Evolutionary conservation across 169 alveolate genomes (phyloP).

Genomic region (Cryptosporidium sp.): DNA sequence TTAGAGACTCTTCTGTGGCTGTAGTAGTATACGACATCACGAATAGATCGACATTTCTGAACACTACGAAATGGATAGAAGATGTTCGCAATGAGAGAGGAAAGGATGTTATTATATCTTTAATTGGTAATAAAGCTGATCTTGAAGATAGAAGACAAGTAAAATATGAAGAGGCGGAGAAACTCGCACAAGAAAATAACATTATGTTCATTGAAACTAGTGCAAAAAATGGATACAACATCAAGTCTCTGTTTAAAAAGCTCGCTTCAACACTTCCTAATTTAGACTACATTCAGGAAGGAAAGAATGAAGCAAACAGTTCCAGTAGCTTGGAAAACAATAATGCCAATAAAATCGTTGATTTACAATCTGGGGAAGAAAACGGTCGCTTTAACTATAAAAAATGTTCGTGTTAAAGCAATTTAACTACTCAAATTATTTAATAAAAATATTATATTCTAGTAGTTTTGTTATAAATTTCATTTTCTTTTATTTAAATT

Average conservation of each 20-base stretch:
- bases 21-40: slow-evolving; percentile 96
- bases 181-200: slow-evolving; percentile 89
- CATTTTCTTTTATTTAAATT: neutral
- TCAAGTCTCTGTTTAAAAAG: slow-evolving; percentile 89
- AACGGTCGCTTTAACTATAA: slow-evolving; percentile 25
- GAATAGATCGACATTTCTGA: slow-evolving; percentile 88
- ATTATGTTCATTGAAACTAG: slow-evolving; percentile 95
- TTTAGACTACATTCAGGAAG: slow-evolving; percentile 70
- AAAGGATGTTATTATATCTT: slow-evolving; percentile 93
- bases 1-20: slow-evolving; percentile 97
- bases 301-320: neutral
- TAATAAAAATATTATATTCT: slow-evolving; percentile 24
- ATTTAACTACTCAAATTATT: slow-evolving; percentile 4
- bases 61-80: slow-evolving; percentile 95
- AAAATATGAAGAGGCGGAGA: slow-evolving; percentile 92
- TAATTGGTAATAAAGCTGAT: slow-evolving; percentile 98
- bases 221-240: slow-evolving; percentile 96
- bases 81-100: slow-evolving; percentile 97
- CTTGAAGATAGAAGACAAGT: slow-evolving; percentile 91
- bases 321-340: slow-evolving; percentile 13
- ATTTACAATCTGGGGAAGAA: slow-evolving; percentile 53
- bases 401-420: slow-evolving; percentile 31
- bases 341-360: slow-evolving; percentile 38
- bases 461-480: neutral
- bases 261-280: slow-evolving; percentile 86